These are phyloP conservation scores for Nigrograna mackinnonii DNA, from an alignment of 2,329 filamentous ascomycete species.

Conservation along the genomic window DNA sequence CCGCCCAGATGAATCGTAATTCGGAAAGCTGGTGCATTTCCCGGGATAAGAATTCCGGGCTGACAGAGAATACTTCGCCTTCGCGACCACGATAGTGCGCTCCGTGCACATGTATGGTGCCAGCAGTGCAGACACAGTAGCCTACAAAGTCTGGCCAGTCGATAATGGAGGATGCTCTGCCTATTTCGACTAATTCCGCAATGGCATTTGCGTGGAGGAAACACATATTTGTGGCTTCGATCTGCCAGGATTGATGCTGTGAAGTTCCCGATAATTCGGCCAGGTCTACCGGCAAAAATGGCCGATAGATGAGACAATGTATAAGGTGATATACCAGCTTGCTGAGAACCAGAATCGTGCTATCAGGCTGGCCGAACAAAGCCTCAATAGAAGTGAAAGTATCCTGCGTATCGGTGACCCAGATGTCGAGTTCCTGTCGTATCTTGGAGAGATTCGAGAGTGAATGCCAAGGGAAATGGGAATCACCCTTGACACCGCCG, in stretches of 20 bases:
- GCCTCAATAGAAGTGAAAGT: conserved; percentile 76
- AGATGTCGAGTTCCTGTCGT: conserved; percentile 80
- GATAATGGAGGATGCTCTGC: conserved; percentile 71
- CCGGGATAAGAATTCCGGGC: conserved; percentile 71
- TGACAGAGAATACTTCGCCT: conserved; percentile 66
- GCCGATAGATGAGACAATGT: conserved; percentile 84
- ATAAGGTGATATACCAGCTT: conserved; percentile 87
- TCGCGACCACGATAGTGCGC: conserved; percentile 72
- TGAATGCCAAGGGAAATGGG: conserved; percentile 89
- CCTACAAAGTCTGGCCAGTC: conserved; percentile 88
- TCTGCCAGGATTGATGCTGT: conserved; percentile 91
- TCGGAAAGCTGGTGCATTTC: conserved; percentile 82
- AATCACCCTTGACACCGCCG: conserved; percentile 85
- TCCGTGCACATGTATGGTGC: conserved; percentile 86
- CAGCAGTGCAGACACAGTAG: conserved; percentile 84
- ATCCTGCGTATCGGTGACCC: conserved; percentile 80
- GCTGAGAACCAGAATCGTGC: conserved; percentile 77
- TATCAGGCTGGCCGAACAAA: conserved; percentile 77
- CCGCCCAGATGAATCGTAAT: conserved; percentile 74
- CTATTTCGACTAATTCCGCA: conserved; percentile 78
- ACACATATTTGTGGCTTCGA: conserved; percentile 86
- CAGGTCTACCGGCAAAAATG: conserved; percentile 83
- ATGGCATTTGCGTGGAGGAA: conserved; percentile 87
- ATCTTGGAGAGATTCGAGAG: conserved; percentile 86
- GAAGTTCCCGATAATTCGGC: conserved; percentile 77